A percentile compares a stretch with the other conserved stretches of the same genome.
These are phyloP conservation scores for Nephelium lappaceum DNA, from an alignment of 345 rosid genomes.

Conservation along the genomic window DNA sequence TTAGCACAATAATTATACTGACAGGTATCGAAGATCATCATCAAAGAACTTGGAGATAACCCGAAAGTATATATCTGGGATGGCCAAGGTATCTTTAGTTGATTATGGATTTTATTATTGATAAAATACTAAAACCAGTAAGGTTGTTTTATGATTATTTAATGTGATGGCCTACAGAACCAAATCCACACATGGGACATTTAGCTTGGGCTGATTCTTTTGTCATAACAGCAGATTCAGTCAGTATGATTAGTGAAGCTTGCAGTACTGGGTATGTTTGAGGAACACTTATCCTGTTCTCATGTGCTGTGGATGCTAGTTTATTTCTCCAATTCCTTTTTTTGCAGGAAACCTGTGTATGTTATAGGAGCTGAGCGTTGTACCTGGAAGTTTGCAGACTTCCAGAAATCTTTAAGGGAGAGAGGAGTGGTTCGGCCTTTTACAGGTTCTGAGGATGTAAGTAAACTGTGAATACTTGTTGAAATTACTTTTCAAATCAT, in stretches of 20 bases:
- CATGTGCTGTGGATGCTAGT: not conserved
- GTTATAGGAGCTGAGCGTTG: constrained; percentile 81
- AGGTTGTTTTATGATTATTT: constrained; percentile 25
- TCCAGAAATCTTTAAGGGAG: constrained; percentile 80
- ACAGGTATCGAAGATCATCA: constrained; percentile 68
- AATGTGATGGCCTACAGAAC: constrained; percentile 52
- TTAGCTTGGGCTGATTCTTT: constrained; percentile 99
- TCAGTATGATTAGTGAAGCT: constrained; percentile 90
- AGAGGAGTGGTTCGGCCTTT: constrained; percentile 86
- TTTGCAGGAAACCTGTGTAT: constrained; percentile 88
- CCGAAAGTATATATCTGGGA: constrained; percentile 89
- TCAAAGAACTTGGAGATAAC: constrained; percentile 71
- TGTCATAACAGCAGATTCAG: constrained; percentile 92
- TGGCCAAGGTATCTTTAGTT: constrained; percentile 69
- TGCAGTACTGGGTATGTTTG: constrained; percentile 91
- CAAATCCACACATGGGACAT: constrained; percentile 90
- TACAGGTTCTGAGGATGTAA: constrained; percentile 92
- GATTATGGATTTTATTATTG: not conserved
- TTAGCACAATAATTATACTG: constrained; percentile 3
- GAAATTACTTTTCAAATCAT: not conserved
- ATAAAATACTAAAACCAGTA: constrained; percentile 11
- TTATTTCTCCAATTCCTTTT: constrained; percentile 17
- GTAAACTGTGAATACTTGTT: constrained; percentile 29
- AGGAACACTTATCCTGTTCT: constrained; percentile 4
- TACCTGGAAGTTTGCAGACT: constrained; percentile 86